phyloP scores from a whole-genome alignment of 2,329 filamentous ascomycete genomes.

The Pezicula carpinea region DNA sequence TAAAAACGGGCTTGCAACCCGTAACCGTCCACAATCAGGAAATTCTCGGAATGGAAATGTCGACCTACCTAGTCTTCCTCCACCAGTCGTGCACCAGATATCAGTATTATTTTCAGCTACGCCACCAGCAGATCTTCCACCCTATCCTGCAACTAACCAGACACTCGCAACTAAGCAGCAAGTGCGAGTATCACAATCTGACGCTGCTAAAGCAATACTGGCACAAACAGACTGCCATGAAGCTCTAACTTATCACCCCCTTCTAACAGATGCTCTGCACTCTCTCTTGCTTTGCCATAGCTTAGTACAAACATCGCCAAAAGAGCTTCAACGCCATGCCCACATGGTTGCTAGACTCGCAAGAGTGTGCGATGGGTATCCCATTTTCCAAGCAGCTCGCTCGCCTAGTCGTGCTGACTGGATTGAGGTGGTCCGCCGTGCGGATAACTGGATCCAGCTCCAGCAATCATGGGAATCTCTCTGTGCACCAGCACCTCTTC shows the following conservation, averaged over 20 bases:
- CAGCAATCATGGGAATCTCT: slow-evolving; percentile 64
- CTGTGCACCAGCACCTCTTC: slow-evolving; percentile 56
- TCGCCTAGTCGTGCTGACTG: slow-evolving; percentile 73
- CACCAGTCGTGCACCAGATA: slow-evolving; percentile 45
- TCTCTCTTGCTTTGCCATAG: slow-evolving; percentile 72
- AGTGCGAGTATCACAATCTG: slow-evolving; percentile 25
- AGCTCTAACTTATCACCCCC: slow-evolving; percentile 73
- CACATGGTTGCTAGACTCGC: slow-evolving; percentile 75
- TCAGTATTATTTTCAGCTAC: slow-evolving; percentile 67
- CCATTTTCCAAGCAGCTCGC: slow-evolving; percentile 69
- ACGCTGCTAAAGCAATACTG: slow-evolving; percentile 29
- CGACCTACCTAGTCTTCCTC: slow-evolving; percentile 40
- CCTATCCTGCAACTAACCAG: slow-evolving; percentile 50
- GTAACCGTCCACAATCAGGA: slow-evolving; percentile 27
- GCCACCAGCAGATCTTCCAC: slow-evolving; percentile 61
- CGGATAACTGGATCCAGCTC: slow-evolving; percentile 66
- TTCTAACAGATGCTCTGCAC: slow-evolving; percentile 75
- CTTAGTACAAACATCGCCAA: slow-evolving; percentile 73
- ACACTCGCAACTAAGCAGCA: slow-evolving; percentile 27
- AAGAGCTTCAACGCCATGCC: slow-evolving; percentile 74
- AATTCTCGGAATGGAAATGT: slow-evolving; percentile 13
- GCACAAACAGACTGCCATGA: slow-evolving; percentile 48
- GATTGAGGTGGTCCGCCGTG: slow-evolving; percentile 67
- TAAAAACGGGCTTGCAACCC: slow-evolving; percentile 25
- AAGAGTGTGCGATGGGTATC: slow-evolving; percentile 73